Evolutionary conservation across 257 asterid species (phyloP).

Genomic region (Fraxinus pennsylvanica): DNA sequence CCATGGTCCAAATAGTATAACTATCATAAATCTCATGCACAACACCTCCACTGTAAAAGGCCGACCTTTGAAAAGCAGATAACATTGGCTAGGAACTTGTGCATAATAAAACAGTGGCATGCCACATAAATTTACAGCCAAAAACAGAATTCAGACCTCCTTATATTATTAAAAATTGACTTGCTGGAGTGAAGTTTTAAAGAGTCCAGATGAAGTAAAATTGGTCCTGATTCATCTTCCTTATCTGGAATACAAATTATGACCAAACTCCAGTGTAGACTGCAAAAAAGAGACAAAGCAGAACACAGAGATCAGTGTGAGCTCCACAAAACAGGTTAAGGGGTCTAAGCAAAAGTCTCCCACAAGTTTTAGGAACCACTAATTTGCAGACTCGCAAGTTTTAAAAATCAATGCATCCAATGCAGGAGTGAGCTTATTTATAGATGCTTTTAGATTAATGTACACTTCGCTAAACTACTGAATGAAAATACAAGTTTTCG

Average conservation of each 20-base stretch:
- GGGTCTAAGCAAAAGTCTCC: slow-evolving; percentile 17
- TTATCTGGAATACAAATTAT: slow-evolving; percentile 80
- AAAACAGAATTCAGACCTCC: slow-evolving; percentile 48
- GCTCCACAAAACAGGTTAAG: slow-evolving; percentile 18
- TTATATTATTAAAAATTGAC: slow-evolving; percentile 55
- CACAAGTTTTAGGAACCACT: slow-evolving; percentile 8
- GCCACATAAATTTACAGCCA: not conserved
- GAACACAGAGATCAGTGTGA: slow-evolving; percentile 26
- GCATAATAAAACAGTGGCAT: not conserved
- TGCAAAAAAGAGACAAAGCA: slow-evolving; percentile 30
- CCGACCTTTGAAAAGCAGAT: not conserved
- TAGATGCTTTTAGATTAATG: not conserved
- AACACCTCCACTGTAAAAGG: not conserved
- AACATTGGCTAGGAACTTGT: not conserved
- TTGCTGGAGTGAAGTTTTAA: slow-evolving; percentile 66
- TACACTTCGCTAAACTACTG: not conserved
- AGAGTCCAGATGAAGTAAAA: slow-evolving; percentile 91
- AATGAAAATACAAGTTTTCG: not conserved
- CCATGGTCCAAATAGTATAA: not conserved
- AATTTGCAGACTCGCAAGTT: slow-evolving; percentile 15
- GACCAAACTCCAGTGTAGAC: slow-evolving; percentile 95
- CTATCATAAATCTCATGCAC: not conserved
- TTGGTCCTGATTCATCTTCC: slow-evolving; percentile 67
- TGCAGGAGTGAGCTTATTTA: not conserved
- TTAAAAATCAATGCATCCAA: slow-evolving; percentile 18